phyloP scores from a whole-genome alignment of 2,329 filamentous ascomycete genomes.

The Penicillium olsonii region DNA sequence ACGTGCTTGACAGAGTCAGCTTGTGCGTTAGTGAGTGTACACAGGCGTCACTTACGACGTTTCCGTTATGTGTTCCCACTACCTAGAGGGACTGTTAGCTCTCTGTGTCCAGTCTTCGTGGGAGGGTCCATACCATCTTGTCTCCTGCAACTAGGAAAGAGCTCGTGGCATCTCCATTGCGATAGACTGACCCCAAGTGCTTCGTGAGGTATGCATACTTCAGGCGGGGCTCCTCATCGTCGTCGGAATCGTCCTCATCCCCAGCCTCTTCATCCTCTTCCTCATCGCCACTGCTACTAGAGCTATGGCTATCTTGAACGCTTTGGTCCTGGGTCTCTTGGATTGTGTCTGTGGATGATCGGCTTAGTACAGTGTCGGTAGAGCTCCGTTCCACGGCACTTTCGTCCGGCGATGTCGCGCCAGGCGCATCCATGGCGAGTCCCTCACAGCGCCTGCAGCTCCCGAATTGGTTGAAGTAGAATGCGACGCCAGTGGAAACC shows the following conservation, averaged over 20 bases:
- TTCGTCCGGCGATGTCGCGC: slow-evolving; percentile 31
- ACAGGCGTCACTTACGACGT: slow-evolving; percentile 67
- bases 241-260: slow-evolving; percentile 72
- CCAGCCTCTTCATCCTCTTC: slow-evolving; percentile 55
- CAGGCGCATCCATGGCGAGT: slow-evolving; percentile 43
- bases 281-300: slow-evolving; percentile 28
- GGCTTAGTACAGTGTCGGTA: slow-evolving; percentile 20
- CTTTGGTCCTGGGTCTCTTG: slow-evolving; percentile 15
- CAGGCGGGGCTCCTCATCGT: slow-evolving; percentile 89
- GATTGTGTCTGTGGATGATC: slow-evolving; percentile 16
- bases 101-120: not conserved
- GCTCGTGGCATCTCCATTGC: slow-evolving; percentile 93
- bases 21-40: not conserved
- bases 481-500: slow-evolving; percentile 22
- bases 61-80: slow-evolving; percentile 92
- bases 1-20: slow-evolving; percentile 65
- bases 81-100: slow-evolving; percentile 60
- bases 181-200: slow-evolving; percentile 77
- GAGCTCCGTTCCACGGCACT: slow-evolving; percentile 22
- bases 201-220: slow-evolving; percentile 90
- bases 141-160: slow-evolving; percentile 87
- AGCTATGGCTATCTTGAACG: slow-evolving; percentile 22
- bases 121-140: slow-evolving; percentile 73
- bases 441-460: slow-evolving; percentile 29
- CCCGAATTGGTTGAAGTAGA: slow-evolving; percentile 17